These are phyloP conservation scores for Eucalyptus microcorys DNA, from an alignment of 345 rosid species.

Conservation along the genomic window DNA sequence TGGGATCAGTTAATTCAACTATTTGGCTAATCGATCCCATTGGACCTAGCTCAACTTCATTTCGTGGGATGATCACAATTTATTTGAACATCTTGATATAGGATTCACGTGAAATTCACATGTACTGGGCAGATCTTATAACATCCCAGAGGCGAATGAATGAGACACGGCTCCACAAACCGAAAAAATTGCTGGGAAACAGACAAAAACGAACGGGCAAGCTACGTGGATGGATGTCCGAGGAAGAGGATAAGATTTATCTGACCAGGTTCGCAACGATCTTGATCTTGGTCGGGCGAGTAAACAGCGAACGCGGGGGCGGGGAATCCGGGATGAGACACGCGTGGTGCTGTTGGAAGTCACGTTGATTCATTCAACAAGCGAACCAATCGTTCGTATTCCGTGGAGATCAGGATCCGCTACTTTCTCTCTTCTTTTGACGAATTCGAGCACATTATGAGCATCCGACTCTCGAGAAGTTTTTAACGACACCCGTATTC, in stretches of 20 bases:
- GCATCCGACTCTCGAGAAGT: background rate
- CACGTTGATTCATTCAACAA: background rate
- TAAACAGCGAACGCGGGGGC: background rate
- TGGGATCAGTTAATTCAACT: background rate
- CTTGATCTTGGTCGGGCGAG: background rate
- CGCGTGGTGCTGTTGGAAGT: background rate
- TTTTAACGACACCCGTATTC: background rate
- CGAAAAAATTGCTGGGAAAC: background rate
- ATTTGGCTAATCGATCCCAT: background rate
- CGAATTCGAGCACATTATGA: background rate
- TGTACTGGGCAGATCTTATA: rapidly evolving
- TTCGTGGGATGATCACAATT: background rate
- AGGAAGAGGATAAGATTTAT: background rate
- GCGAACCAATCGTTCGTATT: background rate
- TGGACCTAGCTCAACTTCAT: background rate
- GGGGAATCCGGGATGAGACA: background rate
- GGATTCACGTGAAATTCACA: background rate
- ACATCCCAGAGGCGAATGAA: background rate
- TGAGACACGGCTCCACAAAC: background rate
- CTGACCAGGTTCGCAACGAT: background rate
- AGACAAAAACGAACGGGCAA: background rate
- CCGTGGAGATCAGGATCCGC: background rate
- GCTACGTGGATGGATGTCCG: background rate
- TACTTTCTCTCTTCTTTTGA: background rate
- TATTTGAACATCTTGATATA: background rate